phyloP scores from a whole-genome alignment of 2,329 filamentous ascomycete species.

The Parascedosporium putredinis region DNA sequence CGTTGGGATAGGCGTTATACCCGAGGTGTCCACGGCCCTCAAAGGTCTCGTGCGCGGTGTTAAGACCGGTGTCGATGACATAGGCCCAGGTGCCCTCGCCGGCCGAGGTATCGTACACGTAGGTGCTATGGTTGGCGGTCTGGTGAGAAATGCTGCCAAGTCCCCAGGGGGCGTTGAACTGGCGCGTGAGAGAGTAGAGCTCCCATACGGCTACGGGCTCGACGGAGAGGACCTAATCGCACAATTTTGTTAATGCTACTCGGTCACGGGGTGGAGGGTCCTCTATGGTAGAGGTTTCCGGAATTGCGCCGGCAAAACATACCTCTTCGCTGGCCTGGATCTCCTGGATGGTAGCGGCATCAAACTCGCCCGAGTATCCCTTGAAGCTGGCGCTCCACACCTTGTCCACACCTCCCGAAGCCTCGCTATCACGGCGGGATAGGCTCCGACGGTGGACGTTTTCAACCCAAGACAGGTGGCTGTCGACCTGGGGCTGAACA shows the following conservation, averaged over 20 bases:
- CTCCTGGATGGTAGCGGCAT: constrained; percentile 27
- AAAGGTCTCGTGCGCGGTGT: constrained; percentile 33
- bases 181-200: constrained; percentile 21
- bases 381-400: constrained; percentile 17
- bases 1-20: constrained; percentile 23
- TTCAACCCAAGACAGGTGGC: constrained; percentile 22
- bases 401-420: constrained; percentile 12
- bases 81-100: constrained; percentile 36
- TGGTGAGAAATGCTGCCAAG: constrained; percentile 33
- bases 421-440: constrained; percentile 20
- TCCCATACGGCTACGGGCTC: constrained; percentile 16
- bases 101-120: constrained; percentile 30
- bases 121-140: constrained; percentile 22
- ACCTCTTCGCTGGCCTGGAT: constrained; percentile 30
- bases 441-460: constrained; percentile 21
- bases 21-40: constrained; percentile 29
- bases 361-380: constrained; percentile 33
- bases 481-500: constrained; percentile 18
- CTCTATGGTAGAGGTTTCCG: not conserved
- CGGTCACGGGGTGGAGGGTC: not conserved
- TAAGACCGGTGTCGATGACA: constrained; percentile 45
- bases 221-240: constrained; percentile 15
- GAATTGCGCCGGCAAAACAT: constrained; percentile 14
- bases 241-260: no score
- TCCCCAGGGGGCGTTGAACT: constrained; percentile 30